Conservation (phyloP, 2,329 filamentous ascomycete species). For the Colletotrichum sp. region DNA sequence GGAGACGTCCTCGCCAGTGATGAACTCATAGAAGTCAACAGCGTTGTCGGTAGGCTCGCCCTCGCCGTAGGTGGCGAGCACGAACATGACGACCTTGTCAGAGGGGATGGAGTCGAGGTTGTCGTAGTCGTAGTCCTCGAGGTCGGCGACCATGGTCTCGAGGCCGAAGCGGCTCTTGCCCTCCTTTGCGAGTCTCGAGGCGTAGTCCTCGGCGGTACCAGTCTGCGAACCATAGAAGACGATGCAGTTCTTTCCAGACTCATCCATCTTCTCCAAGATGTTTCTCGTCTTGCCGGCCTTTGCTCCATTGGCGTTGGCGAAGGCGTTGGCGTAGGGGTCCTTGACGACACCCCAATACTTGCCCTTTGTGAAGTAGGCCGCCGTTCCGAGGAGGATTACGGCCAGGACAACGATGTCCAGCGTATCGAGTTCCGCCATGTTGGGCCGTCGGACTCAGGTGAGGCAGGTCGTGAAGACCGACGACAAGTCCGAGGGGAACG, state of each 20-base stretch:
- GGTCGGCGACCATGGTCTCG: conserved; percentile 96
- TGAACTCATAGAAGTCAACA: conserved; percentile 98
- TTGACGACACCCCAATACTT: conserved; percentile 89
- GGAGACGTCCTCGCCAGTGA: conserved; percentile 78
- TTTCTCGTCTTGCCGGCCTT: conserved; percentile 89
- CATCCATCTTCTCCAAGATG: conserved; percentile 94
- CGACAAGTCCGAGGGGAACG: neutral
- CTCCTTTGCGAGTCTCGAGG: conserved; percentile 94
- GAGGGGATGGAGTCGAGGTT: conserved; percentile 87
- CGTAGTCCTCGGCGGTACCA: conserved; percentile 97
- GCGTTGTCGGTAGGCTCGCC: conserved; percentile 98
- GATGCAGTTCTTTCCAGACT: conserved; percentile 94
- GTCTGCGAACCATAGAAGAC: conserved; percentile 99
- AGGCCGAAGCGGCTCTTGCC: conserved; percentile 95
- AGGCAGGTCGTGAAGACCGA: neutral
- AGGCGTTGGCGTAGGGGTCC: conserved; percentile 83
- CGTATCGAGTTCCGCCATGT: conserved; percentile 95
- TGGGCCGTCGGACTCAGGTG: conserved; percentile 7
- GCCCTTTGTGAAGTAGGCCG: conserved; percentile 98
- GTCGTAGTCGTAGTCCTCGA: conserved; percentile 97
- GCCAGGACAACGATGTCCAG: conserved; percentile 93
- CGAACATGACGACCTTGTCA: conserved; percentile 93
- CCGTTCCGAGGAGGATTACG: conserved; percentile 81
- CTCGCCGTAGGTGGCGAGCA: conserved; percentile 96
- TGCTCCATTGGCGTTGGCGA: conserved; percentile 70